A percentile compares a stretch with the other conserved stretches of the same genome.
phyloP scores from a whole-genome alignment of 2,329 filamentous ascomycete genomes.

The Apiospora saccharicola region DNA sequence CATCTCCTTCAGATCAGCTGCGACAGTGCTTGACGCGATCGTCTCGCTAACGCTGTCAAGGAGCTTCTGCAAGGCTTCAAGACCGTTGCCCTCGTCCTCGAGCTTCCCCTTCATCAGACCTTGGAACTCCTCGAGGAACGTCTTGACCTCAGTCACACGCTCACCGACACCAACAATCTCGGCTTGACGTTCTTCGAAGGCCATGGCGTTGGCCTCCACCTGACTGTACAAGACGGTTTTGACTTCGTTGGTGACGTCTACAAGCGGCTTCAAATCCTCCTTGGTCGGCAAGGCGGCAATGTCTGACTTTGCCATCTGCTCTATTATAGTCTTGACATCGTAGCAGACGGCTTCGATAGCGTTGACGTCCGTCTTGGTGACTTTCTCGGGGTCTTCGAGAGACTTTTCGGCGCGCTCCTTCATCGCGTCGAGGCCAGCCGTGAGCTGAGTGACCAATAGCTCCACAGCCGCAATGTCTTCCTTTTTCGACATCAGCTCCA shows the following conservation, averaged over 20 bases:
- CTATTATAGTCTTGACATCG: slow-evolving; percentile 83
- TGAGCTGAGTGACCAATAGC: slow-evolving; percentile 79
- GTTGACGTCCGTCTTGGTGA: slow-evolving; percentile 84
- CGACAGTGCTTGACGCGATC: slow-evolving; percentile 62
- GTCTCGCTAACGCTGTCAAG: slow-evolving; percentile 72
- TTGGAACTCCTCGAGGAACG: slow-evolving; percentile 79
- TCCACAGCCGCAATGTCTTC: slow-evolving; percentile 82
- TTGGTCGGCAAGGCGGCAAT: slow-evolving; percentile 66
- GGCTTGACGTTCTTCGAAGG: slow-evolving; percentile 82
- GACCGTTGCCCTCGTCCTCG: slow-evolving; percentile 73
- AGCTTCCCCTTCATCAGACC: slow-evolving; percentile 79
- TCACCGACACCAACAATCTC: slow-evolving; percentile 83
- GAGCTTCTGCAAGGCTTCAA: slow-evolving; percentile 76
- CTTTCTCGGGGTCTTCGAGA: slow-evolving; percentile 65
- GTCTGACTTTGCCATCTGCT: slow-evolving; percentile 76
- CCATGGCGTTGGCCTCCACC: slow-evolving; percentile 77
- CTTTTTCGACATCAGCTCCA: slow-evolving; percentile 77
- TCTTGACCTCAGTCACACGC: slow-evolving; percentile 80
- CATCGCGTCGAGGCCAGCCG: slow-evolving; percentile 77
- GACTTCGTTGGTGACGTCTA: slow-evolving; percentile 74
- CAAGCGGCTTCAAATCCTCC: slow-evolving; percentile 76
- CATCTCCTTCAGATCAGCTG: slow-evolving; percentile 74
- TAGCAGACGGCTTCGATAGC: slow-evolving; percentile 80
- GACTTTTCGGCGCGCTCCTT: slow-evolving; percentile 63
- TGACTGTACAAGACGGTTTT: slow-evolving; percentile 73